Conservation (phyloP, 495 filamentous ascomycete species). For the Clohesyomyces aquaticus region DNA sequence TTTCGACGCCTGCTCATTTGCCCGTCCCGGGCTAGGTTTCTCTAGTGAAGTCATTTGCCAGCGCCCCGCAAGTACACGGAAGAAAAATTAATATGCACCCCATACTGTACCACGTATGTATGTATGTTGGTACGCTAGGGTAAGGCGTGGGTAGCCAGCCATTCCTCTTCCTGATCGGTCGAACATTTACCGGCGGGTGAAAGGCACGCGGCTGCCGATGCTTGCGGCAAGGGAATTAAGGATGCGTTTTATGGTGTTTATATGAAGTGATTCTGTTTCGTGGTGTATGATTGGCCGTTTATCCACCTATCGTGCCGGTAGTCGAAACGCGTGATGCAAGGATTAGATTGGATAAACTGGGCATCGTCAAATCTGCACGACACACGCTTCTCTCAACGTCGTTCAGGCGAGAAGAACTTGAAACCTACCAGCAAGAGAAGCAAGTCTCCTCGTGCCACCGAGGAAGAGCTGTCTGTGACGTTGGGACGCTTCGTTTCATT, state of each 20-base stretch:
- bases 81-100: slow-evolving; percentile 23
- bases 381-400: neutral
- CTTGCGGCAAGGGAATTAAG: slow-evolving; percentile 4
- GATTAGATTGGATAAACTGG: slow-evolving; percentile 17
- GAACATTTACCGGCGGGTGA: slow-evolving; percentile 26
- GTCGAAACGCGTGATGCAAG: slow-evolving; percentile 22
- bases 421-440: neutral
- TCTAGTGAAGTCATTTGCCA: neutral
- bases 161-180: neutral
- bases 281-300: slow-evolving; percentile 3
- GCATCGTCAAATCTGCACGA: neutral
- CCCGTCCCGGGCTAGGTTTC: too few relatives aligned
- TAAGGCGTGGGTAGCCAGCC: slow-evolving; percentile 4
- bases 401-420: neutral
- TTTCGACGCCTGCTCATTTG: neutral
- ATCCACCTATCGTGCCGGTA: neutral
- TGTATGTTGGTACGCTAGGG: too few relatives aligned
- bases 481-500: too few relatives aligned
- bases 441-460: too few relatives aligned
- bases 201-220: slow-evolving; percentile 8
- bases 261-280: slow-evolving; percentile 15
- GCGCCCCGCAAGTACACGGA: neutral
- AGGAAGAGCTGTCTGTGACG: too few relatives aligned
- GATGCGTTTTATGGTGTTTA: slow-evolving; percentile 18
- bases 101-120: slow-evolving; percentile 21